Evolutionary conservation across 73 alveolate genomes (phyloP).

Genomic region (Paraurostyla sp.): DNA sequence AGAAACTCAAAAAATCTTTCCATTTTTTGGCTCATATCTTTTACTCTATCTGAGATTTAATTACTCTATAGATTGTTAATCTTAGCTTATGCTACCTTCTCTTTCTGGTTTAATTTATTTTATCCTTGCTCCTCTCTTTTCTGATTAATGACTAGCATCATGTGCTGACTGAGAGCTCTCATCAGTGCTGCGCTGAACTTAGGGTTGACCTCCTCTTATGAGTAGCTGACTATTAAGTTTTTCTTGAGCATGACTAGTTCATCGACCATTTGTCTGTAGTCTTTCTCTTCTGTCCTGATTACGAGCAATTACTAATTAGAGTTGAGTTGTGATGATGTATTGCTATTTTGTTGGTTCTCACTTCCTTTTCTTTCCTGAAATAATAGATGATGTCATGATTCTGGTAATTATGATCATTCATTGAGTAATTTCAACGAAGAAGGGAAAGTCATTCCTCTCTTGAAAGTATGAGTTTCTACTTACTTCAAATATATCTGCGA

Average conservation of each 20-base stretch:
- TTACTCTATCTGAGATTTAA: no score
- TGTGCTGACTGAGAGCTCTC: neutral
- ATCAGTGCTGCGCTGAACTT: neutral
- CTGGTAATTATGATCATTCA: neutral
- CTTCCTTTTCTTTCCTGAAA: neutral
- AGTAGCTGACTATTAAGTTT: neutral
- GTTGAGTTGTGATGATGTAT: no score
- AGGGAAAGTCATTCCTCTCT: no score
- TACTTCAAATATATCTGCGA: neutral
- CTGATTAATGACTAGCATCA: neutral
- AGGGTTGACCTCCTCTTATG: neutral
- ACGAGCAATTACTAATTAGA: no score
- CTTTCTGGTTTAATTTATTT: no score
- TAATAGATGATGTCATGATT: no score
- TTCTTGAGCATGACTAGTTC: neutral
- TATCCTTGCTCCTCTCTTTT: no score
- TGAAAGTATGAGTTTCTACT: neutral
- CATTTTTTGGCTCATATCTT: no score
- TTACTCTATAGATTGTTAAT: no score
- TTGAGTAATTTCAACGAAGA: neutral
- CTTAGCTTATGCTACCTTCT: no score
- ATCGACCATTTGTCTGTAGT: conserved; percentile 2
- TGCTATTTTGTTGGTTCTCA: no score
- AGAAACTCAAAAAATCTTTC: conserved; percentile 45
- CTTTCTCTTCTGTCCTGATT: neutral